A percentile compares a stretch with the other conserved stretches of the same genome.
Evolutionary conservation across 2,329 filamentous ascomycete species (phyloP).

Genomic region (Alternaria ventricosa): DNA sequence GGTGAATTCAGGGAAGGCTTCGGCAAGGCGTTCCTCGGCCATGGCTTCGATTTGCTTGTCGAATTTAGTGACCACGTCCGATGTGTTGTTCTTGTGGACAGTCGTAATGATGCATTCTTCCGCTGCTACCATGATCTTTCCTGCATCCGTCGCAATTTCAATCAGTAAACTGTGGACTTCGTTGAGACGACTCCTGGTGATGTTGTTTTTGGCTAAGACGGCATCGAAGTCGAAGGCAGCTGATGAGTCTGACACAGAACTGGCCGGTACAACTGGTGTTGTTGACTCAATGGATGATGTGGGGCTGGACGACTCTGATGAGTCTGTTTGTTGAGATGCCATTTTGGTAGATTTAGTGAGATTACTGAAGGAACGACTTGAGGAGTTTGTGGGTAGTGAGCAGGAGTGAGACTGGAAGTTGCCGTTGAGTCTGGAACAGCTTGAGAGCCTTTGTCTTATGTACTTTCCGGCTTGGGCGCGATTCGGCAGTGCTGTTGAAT

Average conservation of each 20-base stretch:
- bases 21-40: constrained; percentile 54
- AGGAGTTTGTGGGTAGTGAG: not conserved
- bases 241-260: constrained; percentile 8
- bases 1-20: constrained; percentile 53
- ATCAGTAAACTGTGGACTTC: constrained; percentile 28
- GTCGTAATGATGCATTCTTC: constrained; percentile 32
- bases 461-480: not conserved
- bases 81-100: constrained; percentile 48
- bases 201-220: constrained; percentile 23
- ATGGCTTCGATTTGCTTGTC: constrained; percentile 61
- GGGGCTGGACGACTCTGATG: not conserved
- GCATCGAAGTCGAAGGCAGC: constrained; percentile 19
- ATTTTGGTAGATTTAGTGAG: not conserved
- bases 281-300: not conserved
- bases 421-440: not conserved
- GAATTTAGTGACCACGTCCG: constrained; percentile 62
- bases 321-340: not conserved
- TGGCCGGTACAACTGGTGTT: constrained; percentile 3
- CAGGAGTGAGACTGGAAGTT: not conserved
- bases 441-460: not conserved
- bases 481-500: not conserved
- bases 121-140: constrained; percentile 43
- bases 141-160: constrained; percentile 35
- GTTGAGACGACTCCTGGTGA: constrained; percentile 18
- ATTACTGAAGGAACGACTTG: not conserved